Conservation (phyloP, 2,329 filamentous ascomycete genomes). For the Nemania bipapillata region DNA sequence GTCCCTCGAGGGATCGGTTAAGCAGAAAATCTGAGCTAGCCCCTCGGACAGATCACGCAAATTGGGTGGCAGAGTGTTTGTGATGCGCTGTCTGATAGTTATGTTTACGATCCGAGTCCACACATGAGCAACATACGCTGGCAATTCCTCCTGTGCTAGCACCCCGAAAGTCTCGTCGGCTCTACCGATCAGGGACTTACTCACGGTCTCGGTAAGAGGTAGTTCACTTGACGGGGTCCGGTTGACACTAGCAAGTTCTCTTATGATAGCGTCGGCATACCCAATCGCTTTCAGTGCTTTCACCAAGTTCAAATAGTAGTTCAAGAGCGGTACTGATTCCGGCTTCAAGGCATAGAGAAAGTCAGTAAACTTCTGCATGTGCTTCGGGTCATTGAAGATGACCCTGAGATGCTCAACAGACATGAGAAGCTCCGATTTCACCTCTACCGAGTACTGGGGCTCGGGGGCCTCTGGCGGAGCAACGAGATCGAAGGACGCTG, state of each 20-base stretch:
- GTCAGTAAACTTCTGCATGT: slow-evolving; percentile 72
- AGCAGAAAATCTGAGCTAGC: slow-evolving; percentile 78
- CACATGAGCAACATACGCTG: slow-evolving; percentile 75
- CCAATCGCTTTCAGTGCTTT: slow-evolving; percentile 77
- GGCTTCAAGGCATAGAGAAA: slow-evolving; percentile 71
- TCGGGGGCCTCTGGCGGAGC: slow-evolving; percentile 53
- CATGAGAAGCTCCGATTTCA: slow-evolving; percentile 72
- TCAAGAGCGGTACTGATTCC: slow-evolving; percentile 71
- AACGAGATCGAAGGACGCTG: slow-evolving; percentile 58
- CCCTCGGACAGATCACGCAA: slow-evolving; percentile 77
- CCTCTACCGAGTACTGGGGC: slow-evolving; percentile 67
- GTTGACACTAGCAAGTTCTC: slow-evolving; percentile 67
- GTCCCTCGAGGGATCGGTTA: slow-evolving; percentile 76
- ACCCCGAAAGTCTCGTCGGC: slow-evolving; percentile 72
- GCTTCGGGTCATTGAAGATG: slow-evolving; percentile 72
- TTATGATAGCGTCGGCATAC: slow-evolving; percentile 75
- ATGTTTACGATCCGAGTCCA: slow-evolving; percentile 76
- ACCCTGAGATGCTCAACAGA: slow-evolving; percentile 71
- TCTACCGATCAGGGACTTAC: slow-evolving; percentile 69
- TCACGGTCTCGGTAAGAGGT: slow-evolving; percentile 63
- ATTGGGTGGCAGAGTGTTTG: slow-evolving; percentile 71
- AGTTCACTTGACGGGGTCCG: slow-evolving; percentile 66
- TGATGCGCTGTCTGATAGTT: slow-evolving; percentile 74
- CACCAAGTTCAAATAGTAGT: slow-evolving; percentile 76
- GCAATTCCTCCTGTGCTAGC: slow-evolving; percentile 74